Percentiles rank a stretch among this genome's conserved stretches.
phyloP scores from a whole-genome alignment of 371 early-diverging fungal species.

The Aphelidium insulamus region DNA sequence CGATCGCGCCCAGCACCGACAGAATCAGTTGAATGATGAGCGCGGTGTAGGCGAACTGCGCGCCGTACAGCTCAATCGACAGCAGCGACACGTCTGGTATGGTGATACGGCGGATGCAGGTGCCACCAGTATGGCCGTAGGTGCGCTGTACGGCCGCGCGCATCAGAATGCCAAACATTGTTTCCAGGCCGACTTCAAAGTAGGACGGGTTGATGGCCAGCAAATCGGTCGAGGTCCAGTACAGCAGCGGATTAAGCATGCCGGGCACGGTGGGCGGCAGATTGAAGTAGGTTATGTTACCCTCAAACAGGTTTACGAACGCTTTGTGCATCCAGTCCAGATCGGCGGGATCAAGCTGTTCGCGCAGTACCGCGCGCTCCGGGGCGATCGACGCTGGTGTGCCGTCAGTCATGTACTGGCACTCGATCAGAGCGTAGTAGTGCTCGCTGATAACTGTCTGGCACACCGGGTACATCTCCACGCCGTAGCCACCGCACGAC shows the following conservation, averaged over 20 bases:
- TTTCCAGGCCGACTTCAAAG: slow-evolving; percentile 6
- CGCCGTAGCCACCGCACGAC: no score
- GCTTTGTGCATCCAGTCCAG: slow-evolving; percentile 1
- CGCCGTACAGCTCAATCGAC: no score
- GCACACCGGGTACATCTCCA: no score
- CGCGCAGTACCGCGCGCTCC: not conserved
- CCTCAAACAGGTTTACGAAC: not conserved
- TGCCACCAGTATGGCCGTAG: slow-evolving; percentile 3
- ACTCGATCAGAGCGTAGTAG: no score
- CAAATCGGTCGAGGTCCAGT: slow-evolving; percentile 6
- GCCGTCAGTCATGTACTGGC: slow-evolving; percentile 10
- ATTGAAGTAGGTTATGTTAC: not conserved
- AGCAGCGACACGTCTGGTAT: no score
- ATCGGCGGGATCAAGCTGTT: not conserved
- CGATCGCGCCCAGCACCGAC: slow-evolving; percentile 2
- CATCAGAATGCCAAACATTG: slow-evolving; percentile 4
- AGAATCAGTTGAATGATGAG: slow-evolving; percentile 1
- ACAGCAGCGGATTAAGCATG: slow-evolving; percentile 5
- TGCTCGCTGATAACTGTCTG: no score
- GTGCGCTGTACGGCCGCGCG: slow-evolving; percentile 8
- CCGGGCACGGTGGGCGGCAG: slow-evolving; percentile 6
- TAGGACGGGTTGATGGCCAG: slow-evolving; percentile 4
- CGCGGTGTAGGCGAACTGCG: no score
- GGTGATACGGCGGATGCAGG: slow-evolving; percentile 3
- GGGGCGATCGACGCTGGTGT: slow-evolving; percentile 10